phyloP scores from a whole-genome alignment of 805 yeast species.

The Ascoidea rubescens region DNA sequence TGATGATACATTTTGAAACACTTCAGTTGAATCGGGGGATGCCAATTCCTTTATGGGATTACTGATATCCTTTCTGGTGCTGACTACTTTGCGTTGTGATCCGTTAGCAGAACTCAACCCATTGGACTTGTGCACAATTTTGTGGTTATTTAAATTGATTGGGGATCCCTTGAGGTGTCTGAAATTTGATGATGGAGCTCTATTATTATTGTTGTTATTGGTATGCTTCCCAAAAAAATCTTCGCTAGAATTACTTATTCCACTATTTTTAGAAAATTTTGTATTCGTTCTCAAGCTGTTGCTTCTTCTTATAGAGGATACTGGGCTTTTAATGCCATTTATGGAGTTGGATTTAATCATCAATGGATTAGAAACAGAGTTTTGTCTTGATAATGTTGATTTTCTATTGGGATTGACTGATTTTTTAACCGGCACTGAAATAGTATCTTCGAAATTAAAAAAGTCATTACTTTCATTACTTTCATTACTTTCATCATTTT shows the following conservation, averaged over 20 bases:
- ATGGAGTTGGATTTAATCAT: neutral
- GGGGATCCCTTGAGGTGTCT: neutral
- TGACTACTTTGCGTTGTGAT: neutral
- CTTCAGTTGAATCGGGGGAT: conserved; percentile 3
- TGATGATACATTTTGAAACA: conserved; percentile 7
- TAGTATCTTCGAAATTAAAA: conserved; percentile 1
- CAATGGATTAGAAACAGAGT: neutral
- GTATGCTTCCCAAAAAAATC: too few relatives aligned
- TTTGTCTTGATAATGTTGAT: neutral
- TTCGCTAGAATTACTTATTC: too few relatives aligned
- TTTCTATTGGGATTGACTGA: neutral
- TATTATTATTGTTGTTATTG: too few relatives aligned
- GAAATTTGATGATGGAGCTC: neutral
- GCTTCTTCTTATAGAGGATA: neutral
- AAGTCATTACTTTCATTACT: conserved; percentile 4
- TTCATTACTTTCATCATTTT: neutral
- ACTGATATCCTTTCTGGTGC: conserved; percentile 2
- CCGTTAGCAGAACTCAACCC: neutral
- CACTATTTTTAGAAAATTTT: too few relatives aligned
- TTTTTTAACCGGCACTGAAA: neutral
- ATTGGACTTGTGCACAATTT: conserved; percentile 6
- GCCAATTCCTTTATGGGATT: conserved; percentile 7
- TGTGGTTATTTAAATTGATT: conserved; percentile 7
- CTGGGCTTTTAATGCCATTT: conserved; percentile 2
- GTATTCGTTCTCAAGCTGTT: too few relatives aligned